Conservation (phyloP, 164 flowering plant genomes). For the Vitis rupestris region DNA sequence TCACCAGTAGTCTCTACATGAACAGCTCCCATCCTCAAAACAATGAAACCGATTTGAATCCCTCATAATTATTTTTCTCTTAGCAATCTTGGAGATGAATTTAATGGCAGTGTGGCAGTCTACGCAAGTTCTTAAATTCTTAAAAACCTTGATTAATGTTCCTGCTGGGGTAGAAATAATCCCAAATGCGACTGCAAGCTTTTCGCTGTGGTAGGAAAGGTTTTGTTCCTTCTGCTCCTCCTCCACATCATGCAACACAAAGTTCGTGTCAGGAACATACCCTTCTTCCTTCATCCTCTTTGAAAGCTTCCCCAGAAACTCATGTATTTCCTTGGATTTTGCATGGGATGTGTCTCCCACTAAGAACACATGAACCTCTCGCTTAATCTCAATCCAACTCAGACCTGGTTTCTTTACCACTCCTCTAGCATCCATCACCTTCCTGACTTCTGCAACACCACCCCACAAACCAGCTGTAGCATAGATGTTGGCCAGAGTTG, state of each 20-base stretch:
- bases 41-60: conserved; percentile 40
- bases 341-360: conserved; percentile 38
- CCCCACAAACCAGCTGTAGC: conserved; percentile 34
- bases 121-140: conserved; percentile 42
- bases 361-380: conserved; percentile 29
- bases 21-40: conserved; percentile 37
- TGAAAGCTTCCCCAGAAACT: conserved; percentile 22
- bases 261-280: conserved; percentile 34
- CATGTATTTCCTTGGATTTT: conserved; percentile 22
- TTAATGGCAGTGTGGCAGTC: conserved; percentile 41
- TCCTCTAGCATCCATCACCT: conserved; percentile 27
- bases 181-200: conserved; percentile 42
- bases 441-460: conserved; percentile 27
- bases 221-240: conserved; percentile 44
- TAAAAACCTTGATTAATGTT: conserved; percentile 31
- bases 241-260: conserved; percentile 45
- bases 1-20: conserved; percentile 29
- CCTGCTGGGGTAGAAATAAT: conserved; percentile 27
- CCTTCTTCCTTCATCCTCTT: conserved; percentile 36
- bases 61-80: conserved; percentile 36
- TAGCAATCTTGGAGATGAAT: conserved; percentile 31
- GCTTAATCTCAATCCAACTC: conserved; percentile 36
- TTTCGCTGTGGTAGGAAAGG: conserved; percentile 37
- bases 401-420: conserved; percentile 32
- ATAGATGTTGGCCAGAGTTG: conserved; percentile 35